Conservation (phyloP, 2,329 filamentous ascomycete species). For the Sphaerostilbella broomeana region DNA sequence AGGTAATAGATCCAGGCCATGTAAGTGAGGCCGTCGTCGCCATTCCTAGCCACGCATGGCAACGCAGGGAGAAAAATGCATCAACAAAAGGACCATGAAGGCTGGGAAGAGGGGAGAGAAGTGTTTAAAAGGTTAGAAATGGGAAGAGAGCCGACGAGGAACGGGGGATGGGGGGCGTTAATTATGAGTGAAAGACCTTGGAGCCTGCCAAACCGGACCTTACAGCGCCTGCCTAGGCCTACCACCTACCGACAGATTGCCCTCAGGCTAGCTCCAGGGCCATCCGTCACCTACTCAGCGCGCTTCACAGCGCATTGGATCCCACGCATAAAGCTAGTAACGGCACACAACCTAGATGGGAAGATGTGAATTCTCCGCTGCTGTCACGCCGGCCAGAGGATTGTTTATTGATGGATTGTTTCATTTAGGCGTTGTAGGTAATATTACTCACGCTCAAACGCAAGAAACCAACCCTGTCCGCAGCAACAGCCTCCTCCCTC, state of each 20-base stretch:
- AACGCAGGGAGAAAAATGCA: conserved; percentile 13
- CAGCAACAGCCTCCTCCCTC: no score
- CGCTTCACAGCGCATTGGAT: not conserved
- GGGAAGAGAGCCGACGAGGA: conserved; percentile 24
- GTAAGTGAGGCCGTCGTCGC: conserved; percentile 10
- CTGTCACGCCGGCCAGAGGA: no score
- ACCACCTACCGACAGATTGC: conserved; percentile 5
- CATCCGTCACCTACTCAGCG: not conserved
- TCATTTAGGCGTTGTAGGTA: no score
- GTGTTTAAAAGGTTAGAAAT: conserved; percentile 20
- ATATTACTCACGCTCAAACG: no score
- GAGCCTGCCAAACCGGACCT: conserved; percentile 16
- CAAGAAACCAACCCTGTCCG: no score
- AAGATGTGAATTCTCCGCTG: conserved; percentile 9
- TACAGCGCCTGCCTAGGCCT: not conserved
- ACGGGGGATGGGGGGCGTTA: conserved; percentile 30
- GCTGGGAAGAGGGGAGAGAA: conserved; percentile 14
- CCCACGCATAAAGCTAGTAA: conserved; percentile 5
- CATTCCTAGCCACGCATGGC: conserved; percentile 10
- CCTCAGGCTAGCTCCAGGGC: conserved; percentile 4
- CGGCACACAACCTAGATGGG: conserved; percentile 13
- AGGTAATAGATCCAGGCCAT: conserved; percentile 12
- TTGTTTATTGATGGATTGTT: no score
- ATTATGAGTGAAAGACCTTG: conserved; percentile 28
- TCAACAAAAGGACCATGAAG: conserved; percentile 11